Evolutionary conservation across 352 stramenopile genomes (phyloP), one percentile per base, ranked within the genome.

Genomic region (Saprolegnia parasitica): DNA sequence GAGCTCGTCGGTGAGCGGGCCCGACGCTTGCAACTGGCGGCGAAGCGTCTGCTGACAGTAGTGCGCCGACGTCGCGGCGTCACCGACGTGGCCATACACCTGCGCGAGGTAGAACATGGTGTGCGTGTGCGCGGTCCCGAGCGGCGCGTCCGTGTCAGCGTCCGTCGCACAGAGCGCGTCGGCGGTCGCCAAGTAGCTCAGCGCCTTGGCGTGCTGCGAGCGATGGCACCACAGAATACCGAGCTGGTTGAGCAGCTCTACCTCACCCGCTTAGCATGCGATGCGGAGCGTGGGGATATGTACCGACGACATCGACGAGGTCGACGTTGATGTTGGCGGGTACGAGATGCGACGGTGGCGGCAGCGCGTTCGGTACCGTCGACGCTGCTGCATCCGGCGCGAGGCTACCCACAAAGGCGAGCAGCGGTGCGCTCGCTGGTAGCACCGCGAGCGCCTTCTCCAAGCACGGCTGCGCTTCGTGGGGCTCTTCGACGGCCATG

Each of bases 91-190:
- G 18, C 78, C 79, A 54, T 87, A 92, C 35, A 89, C 75, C 52
- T 92, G 84, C 8, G 84, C 84, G 50, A 92, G 63, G 68, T 89
- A 92, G 60, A 92, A 90, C 39, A 87, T 76, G 45, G 81, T 71
- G 62, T 88, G 80, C 5, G 78, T 84, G 20, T 79, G 78, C 11
- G 71, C 46, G n/a, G 62, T 46, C 32, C 68, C 52, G 58, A 77
- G 52, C 35, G 54, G 45, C 13, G 72, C 35, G n/a, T 39, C 20
- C 18, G n/a, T 49, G 18, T 55, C 23, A 6, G 58, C 56, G 0
- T 73, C 71, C 21, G 71, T 64, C 1, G 66, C 55, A 20, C 77
- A 79, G 16, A 81, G 40, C 5, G 47, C 57, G 16, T 75, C 71
- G 6, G 76, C 77, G 4, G 81, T 75, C 29, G 77, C 71, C 23